A percentile compares a stretch with the other conserved stretches of the same genome.
Conservation (phyloP, 2,329 filamentous ascomycete genomes). For the Microdochium paspali region DNA sequence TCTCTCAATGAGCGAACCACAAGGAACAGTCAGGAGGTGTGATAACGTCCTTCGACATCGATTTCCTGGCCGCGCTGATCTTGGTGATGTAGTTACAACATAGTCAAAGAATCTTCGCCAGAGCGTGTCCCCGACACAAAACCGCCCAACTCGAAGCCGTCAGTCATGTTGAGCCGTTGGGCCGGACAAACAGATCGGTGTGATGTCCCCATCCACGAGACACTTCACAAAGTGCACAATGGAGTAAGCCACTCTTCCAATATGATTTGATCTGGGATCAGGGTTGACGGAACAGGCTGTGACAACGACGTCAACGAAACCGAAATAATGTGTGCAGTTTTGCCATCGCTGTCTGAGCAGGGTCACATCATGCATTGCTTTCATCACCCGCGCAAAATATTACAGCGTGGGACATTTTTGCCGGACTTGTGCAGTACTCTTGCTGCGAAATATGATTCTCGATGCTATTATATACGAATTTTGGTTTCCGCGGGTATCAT, state of each 20-base stretch:
- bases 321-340: background rate
- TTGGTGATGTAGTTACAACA: too few relatives aligned
- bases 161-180: slow-evolving; percentile 3
- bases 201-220: slow-evolving; percentile 3
- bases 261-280: background rate
- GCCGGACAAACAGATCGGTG: background rate
- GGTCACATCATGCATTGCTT: too few relatives aligned
- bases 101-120: background rate
- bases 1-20: too few relatives aligned
- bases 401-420: background rate
- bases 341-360: too few relatives aligned
- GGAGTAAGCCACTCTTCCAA: background rate
- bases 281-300: background rate
- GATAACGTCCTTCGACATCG: too few relatives aligned
- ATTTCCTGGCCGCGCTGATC: too few relatives aligned
- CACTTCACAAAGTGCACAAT: background rate
- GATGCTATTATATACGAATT: background rate
- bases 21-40: too few relatives aligned
- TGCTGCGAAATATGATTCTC: background rate
- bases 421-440: background rate
- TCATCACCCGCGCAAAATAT: too few relatives aligned
- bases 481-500: background rate
- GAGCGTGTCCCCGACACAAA: background rate
- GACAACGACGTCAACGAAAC: background rate
- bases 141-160: background rate